Evolutionary conservation across 345 rosid genomes (phyloP), one percentile per base, ranked within the genome.

Genomic region (Boechera stricta): DNA sequence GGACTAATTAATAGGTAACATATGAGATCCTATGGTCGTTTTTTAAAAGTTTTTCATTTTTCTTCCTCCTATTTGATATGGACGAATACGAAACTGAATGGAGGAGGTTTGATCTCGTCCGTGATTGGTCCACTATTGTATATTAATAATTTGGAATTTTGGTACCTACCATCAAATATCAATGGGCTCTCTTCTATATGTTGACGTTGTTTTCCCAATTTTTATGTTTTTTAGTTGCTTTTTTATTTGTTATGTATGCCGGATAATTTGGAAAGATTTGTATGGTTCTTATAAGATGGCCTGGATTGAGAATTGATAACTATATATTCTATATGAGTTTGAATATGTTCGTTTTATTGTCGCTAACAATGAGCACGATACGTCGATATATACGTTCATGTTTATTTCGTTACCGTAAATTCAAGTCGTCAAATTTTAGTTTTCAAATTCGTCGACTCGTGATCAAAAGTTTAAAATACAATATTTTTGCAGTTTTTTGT

Each of bases 71-170:
- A 45, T 47, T 59, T 47, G 48, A 44, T 24, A 35, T 35, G 28
- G 3, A 13, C n/a, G 67, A 71, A 59, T 71, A 44, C 13, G 28
- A 24, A 59, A 59, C 21, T 71, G 10, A 35, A 35, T 21, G 66
- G 75, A 58, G 47, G 67, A 32, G 47, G 57, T 59, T 71, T 8
- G 33, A 29, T 57, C 41, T 52, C 12, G 61, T 52, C 13, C 35
- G 26, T 41, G n/a, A 5, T 38, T n/a, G 39, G 5, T 53, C 44
- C 28, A 48, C 57, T 10, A 42, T 41, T 6, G 51, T 26, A 42
- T 18, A 18, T 18, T 18, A 18, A 18, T 62, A 1, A 63, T 4
- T 62, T 62, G 10, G 10, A 39, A 62, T 11, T 10, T 38, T 39
- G 9, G 16, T 31, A 18, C 55, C 9, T 29, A 45, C 41, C 18